Evolutionary conservation across 768 basidiomycete genomes (phyloP).

Genomic region (Tylopilus sp.): DNA sequence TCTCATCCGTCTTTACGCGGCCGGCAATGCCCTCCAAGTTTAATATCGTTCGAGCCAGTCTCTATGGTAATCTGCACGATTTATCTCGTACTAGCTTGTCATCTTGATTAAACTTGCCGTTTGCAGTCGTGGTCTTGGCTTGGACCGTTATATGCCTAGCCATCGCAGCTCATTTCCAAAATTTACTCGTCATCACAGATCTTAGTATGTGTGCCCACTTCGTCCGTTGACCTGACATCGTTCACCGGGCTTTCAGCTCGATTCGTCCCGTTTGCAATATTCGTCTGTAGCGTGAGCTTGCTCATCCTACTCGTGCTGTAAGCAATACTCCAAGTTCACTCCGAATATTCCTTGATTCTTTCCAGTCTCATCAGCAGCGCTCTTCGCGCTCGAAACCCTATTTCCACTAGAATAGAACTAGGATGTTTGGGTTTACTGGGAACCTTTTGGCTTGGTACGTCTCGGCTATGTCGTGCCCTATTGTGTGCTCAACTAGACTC

Average conservation of each 20-base stretch:
- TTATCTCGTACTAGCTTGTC: not conserved
- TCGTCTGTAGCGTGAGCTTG: slow-evolving; percentile 69
- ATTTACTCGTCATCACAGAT: slow-evolving; percentile 67
- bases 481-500: slow-evolving; percentile 12
- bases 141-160: slow-evolving; percentile 79
- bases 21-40: slow-evolving; percentile 66
- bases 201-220: slow-evolving; percentile 54
- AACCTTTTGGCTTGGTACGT: slow-evolving; percentile 75
- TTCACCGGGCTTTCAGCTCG: slow-evolving; percentile 49
- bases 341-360: slow-evolving; percentile 1
- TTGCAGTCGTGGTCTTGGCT: slow-evolving; percentile 57
- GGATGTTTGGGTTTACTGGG: slow-evolving; percentile 68
- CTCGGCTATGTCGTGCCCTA: not conserved
- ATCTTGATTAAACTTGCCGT: slow-evolving; percentile 3
- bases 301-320: slow-evolving; percentile 67
- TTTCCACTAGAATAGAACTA: slow-evolving; percentile 75
- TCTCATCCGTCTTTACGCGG: slow-evolving; percentile 30
- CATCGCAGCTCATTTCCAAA: slow-evolving; percentile 76
- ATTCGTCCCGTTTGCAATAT: slow-evolving; percentile 84
- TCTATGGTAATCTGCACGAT: slow-evolving; percentile 50
- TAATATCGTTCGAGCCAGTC: slow-evolving; percentile 61
- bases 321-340: slow-evolving; percentile 26
- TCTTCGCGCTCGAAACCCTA: slow-evolving; percentile 66
- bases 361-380: slow-evolving; percentile 62
- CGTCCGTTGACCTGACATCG: not conserved